Conservation (phyloP, 2,329 filamentous ascomycete genomes). For the Colletotrichum sp. region DNA sequence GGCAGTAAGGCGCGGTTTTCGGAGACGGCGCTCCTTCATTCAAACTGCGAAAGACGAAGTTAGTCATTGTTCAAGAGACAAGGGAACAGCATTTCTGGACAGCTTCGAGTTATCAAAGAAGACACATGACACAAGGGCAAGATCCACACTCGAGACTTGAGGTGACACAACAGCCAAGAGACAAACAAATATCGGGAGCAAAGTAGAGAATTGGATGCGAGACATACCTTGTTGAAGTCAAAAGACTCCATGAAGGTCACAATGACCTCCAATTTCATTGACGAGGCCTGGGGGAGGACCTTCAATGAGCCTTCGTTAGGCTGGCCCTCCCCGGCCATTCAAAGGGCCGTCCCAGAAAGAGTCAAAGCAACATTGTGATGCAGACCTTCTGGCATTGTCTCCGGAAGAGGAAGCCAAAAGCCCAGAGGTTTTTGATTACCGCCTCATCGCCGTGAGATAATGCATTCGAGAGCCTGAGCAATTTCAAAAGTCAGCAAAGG, state of each 20-base stretch:
- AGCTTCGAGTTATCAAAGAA: not conserved
- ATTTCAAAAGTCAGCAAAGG: not conserved
- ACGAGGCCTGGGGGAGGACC: not conserved
- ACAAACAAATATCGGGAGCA: not conserved
- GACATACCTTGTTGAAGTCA: not conserved
- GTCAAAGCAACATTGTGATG: not conserved
- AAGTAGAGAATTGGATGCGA: not conserved
- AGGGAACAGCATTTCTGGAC: accelerated
- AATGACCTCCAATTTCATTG: not conserved
- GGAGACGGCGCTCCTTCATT: not conserved
- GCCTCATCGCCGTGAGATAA: not conserved
- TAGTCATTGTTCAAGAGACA: not conserved
- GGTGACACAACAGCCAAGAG: not conserved
- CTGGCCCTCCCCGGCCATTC: not conserved
- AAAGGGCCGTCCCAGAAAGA: not conserved
- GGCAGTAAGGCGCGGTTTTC: not conserved
- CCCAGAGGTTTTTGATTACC: too few relatives aligned
- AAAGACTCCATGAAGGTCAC: not conserved
- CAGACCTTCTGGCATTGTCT: not conserved
- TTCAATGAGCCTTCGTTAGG: not conserved
- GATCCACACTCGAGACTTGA: not conserved
- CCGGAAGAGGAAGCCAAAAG: too few relatives aligned
- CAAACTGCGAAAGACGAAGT: not conserved
- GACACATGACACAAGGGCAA: not conserved
- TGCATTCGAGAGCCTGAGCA: not conserved